phyloP scores from a whole-genome alignment of 331 rosid genomes.

The Saraca asoca region DNA sequence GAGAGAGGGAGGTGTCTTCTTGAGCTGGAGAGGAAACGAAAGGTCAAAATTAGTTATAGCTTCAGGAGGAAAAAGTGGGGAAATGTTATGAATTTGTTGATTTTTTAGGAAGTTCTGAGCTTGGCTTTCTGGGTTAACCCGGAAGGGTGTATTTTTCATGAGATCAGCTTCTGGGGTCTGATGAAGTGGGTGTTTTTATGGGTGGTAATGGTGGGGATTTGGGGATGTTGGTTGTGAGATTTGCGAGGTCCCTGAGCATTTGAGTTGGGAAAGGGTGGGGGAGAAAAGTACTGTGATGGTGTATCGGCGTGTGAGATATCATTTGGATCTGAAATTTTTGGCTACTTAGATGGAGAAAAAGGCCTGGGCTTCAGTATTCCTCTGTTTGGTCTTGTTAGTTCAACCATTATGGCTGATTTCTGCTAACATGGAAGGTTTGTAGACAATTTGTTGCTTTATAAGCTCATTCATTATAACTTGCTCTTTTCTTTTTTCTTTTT shows the following conservation, averaged over 20 bases:
- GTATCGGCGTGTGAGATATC: conserved; percentile 46
- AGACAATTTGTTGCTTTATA: conserved; percentile 13
- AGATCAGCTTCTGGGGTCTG: conserved; percentile 60
- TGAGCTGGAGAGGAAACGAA: conserved; percentile 33
- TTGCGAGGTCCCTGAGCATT: conserved; percentile 43
- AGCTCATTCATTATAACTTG: conserved; percentile 24
- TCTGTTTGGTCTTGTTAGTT: conserved; percentile 59
- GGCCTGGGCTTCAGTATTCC: conserved; percentile 55
- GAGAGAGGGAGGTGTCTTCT: conserved; percentile 35
- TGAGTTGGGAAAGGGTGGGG: conserved; percentile 25
- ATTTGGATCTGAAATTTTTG: conserved; percentile 81
- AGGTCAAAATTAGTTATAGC: conserved; percentile 30
- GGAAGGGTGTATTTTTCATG: conserved; percentile 28
- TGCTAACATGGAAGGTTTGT: conserved; percentile 97
- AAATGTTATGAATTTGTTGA: conserved; percentile 38
- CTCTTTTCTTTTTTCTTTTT: neutral
- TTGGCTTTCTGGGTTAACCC: conserved; percentile 26
- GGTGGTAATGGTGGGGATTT: conserved; percentile 49
- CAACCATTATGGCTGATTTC: conserved; percentile 70
- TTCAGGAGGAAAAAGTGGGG: conserved; percentile 32
- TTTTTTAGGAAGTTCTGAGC: conserved; percentile 1
- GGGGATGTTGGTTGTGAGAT: conserved; percentile 36
- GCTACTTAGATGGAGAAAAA: conserved; percentile 60
- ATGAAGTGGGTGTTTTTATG: conserved; percentile 36
- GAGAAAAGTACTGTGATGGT: conserved; percentile 46